Conservation (phyloP, 108 stramenopile genomes). For the Skeletonema marinoi region DNA sequence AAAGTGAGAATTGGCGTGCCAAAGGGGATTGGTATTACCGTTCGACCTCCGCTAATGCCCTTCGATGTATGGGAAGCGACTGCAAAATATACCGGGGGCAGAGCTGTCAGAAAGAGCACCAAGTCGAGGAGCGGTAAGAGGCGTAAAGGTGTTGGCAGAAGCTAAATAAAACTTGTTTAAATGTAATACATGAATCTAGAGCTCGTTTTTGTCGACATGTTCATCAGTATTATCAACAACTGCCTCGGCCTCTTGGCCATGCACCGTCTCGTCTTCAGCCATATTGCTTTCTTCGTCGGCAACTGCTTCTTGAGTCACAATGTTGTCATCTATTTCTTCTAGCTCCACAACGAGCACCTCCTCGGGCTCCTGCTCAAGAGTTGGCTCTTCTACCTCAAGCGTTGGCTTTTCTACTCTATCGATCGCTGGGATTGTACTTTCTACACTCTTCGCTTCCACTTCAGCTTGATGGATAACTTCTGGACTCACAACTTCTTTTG, state of each 20-base stretch:
- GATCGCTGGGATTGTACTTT: background rate
- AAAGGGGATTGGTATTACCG: conserved; percentile 82
- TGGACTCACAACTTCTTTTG: too few species aligned
- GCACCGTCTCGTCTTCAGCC: background rate
- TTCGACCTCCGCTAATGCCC: conserved; percentile 90
- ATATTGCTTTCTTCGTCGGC: too few species aligned
- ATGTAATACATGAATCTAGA: background rate
- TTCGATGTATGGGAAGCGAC: conserved; percentile 90
- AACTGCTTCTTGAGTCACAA: too few species aligned
- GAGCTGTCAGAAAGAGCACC: conserved; percentile 70
- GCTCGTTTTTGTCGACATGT: background rate
- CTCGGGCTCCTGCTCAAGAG: too few species aligned
- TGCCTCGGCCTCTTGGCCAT: background rate
- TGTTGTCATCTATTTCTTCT: too few species aligned
- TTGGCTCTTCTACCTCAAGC: too few species aligned
- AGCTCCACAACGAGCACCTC: too few species aligned
- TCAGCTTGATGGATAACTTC: background rate
- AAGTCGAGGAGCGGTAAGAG: conserved; percentile 33
- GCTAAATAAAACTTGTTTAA: background rate
- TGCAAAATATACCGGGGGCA: conserved; percentile 83
- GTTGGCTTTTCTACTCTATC: background rate
- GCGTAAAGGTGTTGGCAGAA: background rate
- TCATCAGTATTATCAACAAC: background rate
- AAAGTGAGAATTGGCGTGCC: conserved; percentile 80
- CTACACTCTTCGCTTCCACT: background rate